phyloP scores from a whole-genome alignment of 257 asterid species.

The Solanum sejunctum region DNA sequence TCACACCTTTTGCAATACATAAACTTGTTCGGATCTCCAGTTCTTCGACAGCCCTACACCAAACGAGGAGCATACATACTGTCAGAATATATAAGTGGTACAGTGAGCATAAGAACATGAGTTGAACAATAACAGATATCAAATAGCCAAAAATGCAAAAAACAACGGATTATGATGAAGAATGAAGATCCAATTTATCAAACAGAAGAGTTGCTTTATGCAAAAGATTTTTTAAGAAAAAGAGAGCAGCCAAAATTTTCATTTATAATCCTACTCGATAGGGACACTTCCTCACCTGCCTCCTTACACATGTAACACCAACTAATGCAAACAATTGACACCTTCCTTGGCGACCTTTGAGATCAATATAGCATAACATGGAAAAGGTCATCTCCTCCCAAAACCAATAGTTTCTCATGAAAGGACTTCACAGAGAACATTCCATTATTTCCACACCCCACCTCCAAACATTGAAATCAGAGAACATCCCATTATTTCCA shows the following conservation, averaged over 20 bases:
- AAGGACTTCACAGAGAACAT: neutral
- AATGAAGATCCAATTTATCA: neutral
- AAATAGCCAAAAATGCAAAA: neutral
- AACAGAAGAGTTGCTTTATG: neutral
- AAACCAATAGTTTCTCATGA: neutral
- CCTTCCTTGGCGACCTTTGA: neutral
- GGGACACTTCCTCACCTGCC: neutral
- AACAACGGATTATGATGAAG: neutral
- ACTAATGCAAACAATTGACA: neutral
- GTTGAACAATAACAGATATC: neutral
- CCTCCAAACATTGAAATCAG: neutral
- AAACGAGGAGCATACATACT: slow-evolving; percentile 1
- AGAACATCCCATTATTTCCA: neutral
- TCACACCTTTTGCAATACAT: slow-evolving; percentile 99
- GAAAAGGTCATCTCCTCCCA: neutral
- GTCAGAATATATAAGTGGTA: neutral
- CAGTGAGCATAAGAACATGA: neutral
- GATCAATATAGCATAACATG: neutral
- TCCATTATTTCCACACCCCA: neutral
- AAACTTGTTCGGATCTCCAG: slow-evolving; percentile 91
- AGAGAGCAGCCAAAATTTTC: neutral
- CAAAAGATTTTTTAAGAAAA: neutral
- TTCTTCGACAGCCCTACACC: slow-evolving; percentile 68
- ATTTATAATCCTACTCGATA: neutral
- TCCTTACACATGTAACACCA: neutral